Evolutionary conservation across 2,329 filamentous ascomycete species (phyloP), one percentile per base, ranked within the genome.

Genomic region (Alternaria incomplexa): DNA sequence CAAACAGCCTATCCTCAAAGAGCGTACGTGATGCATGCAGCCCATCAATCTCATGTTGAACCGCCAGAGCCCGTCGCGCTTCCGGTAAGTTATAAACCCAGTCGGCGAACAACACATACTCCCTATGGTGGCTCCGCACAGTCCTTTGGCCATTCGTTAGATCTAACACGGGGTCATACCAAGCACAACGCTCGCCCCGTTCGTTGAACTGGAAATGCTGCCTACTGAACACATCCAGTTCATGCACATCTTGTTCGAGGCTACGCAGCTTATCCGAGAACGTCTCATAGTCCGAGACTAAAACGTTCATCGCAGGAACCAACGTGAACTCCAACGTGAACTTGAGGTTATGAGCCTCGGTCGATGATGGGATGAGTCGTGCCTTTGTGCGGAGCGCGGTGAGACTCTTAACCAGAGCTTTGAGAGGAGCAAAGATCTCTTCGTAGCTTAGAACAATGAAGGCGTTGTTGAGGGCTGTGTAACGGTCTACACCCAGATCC

Each of bases 11-110:
- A n/a, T 52, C 46, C n/a, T 47, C 40, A 4, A 45, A 30, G 13
- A 47, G 48, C 11, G 48, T n/a, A 11, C 20, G 4, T 12, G 28
- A 36, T 23, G 48, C 20, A 40, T 40, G 5, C 0, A 25, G 36
- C 3, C 30, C 48, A 5, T 52, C 48, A 1, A 23, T 30, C 30
- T 22, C 30, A 17, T 4, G 6, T 17, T 52, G 48, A 7, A 52
- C 20, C 20, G 5, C 20, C 20, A 52, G 1, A 13, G 55, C 44
- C 6, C 44, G 61, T 7, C 56, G 57, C 25, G 61, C 61, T 56
- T 66, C 64, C 3, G 64, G 62, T 25, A 67, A 51, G 30, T 45
- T 47, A 5, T n/a, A 55, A 2, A 65, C 48, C 64, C 64, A 67
- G 6, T 43, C 51, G 5, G 46, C 26, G 20, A 57, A 62, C 43